Base-by-base conservation (phyloP, 192 early-diverging fungal species). In the Coemansia sp. region DNA sequence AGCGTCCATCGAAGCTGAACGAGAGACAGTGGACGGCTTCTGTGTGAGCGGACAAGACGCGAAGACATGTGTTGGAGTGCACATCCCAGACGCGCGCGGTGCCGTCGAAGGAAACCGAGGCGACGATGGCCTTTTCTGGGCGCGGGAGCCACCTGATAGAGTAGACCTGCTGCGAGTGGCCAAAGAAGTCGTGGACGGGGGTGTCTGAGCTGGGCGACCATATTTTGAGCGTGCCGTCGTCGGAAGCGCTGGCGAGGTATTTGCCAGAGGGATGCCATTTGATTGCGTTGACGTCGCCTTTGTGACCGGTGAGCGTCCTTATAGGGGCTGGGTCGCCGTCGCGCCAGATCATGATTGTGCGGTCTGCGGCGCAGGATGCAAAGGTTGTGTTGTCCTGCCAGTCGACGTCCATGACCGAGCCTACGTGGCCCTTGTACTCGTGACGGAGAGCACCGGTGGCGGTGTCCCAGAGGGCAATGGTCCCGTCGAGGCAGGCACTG, bases 351-450 rank as follows among this genome's bases (percentile, higher is more conserved):
- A 83, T 88, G 3, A 98, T 87, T 8, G 82, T 78, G 45, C 85
- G 85, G 69, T 98, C 96, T 16, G 83, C 83, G 30, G 91, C 91
- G 58, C 89, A 91, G 0, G 92, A 91, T 5, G 96, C 94, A 83
- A 97, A 93, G 8, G 92, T 98, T 1, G 78, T 72, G 69, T 94
- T 89, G 68, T 98, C 93, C 57, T 86, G 83, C 96, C 96, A 98
- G 73, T 94, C 96, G 9, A 93, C 86, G 73, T 95, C 93, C 53
- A 96, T 72, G 11, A 90, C 86, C 1, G 87, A 75, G 9, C 67
- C 74, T 13, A 58, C 29, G 61, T 81, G 78, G 9, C 51, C 73
- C 23, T 47, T 54, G 60, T 72, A 64, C 67, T 75, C 73, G 39
- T 68, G 78, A 3, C 64, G 61, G 27, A 83, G 62, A 14, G 91